Evolutionary conservation across 169 alveolate species (phyloP).

Genomic region (Eimeria tenella): DNA sequence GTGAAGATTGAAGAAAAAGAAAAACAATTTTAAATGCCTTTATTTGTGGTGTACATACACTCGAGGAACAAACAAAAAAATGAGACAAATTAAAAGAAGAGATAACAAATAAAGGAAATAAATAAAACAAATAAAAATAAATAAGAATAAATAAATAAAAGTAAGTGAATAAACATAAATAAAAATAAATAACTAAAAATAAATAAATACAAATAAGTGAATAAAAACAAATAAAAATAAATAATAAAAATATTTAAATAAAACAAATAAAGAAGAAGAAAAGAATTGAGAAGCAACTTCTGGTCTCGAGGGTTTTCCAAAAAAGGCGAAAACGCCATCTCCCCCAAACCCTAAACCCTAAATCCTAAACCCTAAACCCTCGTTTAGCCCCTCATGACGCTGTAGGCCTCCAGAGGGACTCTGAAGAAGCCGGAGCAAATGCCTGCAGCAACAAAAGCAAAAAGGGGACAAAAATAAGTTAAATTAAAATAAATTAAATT

Average conservation of each 20-base stretch:
- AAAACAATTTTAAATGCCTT: too few species aligned
- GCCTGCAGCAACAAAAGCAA: not conserved
- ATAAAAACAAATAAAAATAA: too few species aligned
- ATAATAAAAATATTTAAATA: too few species aligned
- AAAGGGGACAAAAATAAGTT: not conserved
- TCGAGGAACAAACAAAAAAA: too few species aligned
- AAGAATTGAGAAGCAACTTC: too few species aligned
- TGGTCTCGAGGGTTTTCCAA: too few species aligned
- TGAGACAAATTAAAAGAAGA: not conserved
- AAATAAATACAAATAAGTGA: too few species aligned
- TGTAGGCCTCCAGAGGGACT: not conserved
- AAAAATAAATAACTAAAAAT: not conserved
- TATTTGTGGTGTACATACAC: too few species aligned
- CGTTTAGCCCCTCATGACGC: slow-evolving; percentile 5
- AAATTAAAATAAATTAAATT: not conserved
- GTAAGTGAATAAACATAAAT: not conserved
- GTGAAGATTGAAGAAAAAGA: too few species aligned
- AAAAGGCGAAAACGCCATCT: not conserved
- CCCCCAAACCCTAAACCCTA: not conserved
- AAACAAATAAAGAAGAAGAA: too few species aligned
- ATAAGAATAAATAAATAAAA: not conserved
- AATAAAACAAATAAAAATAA: too few species aligned
- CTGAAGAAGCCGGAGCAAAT: not conserved
- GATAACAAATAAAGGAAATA: too few species aligned
- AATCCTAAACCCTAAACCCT: not conserved